A percentile compares a stretch with the other conserved stretches of the same genome.
These are phyloP conservation scores for Gossypium gossypioides DNA, from an alignment of 441 rosid species.

Conservation along the genomic window DNA sequence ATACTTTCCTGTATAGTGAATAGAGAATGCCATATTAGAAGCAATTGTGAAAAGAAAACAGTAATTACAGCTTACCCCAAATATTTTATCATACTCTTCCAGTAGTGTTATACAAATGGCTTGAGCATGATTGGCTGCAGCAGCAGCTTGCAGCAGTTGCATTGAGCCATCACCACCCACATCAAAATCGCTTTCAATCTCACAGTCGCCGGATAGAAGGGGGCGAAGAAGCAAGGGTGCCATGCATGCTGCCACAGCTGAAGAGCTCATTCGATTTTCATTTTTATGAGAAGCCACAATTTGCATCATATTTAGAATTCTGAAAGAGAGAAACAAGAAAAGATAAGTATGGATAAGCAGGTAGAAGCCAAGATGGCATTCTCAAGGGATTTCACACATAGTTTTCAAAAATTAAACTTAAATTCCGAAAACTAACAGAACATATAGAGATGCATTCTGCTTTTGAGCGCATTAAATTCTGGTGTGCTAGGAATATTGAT, in stretches of 20 bases:
- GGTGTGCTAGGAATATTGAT: neutral
- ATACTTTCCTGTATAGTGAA: neutral
- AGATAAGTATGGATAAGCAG: conserved; percentile 8
- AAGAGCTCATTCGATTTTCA: conserved; percentile 84
- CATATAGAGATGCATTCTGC: neutral
- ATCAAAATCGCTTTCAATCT: conserved; percentile 75
- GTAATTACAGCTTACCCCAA: conserved; percentile 55
- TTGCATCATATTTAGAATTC: conserved; percentile 95
- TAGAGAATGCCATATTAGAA: conserved; percentile 1
- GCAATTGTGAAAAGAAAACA: neutral
- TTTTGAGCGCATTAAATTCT: neutral
- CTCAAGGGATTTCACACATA: neutral
- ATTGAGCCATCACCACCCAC: conserved; percentile 89
- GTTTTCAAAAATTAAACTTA: neutral
- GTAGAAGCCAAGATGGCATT: neutral
- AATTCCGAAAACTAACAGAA: neutral
- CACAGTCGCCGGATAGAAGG: conserved; percentile 91
- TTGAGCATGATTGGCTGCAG: conserved; percentile 99
- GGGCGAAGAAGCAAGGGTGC: conserved; percentile 99
- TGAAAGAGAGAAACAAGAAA: conserved; percentile 24
- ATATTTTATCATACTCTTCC: conserved; percentile 78
- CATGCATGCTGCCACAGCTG: conserved; percentile 99
- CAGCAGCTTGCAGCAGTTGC: conserved; percentile 96
- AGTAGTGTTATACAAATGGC: conserved; percentile 83
- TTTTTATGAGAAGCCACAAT: conserved; percentile 63